phyloP scores from a whole-genome alignment of 148 eudicot genomes.

The Polygonum maritimum region DNA sequence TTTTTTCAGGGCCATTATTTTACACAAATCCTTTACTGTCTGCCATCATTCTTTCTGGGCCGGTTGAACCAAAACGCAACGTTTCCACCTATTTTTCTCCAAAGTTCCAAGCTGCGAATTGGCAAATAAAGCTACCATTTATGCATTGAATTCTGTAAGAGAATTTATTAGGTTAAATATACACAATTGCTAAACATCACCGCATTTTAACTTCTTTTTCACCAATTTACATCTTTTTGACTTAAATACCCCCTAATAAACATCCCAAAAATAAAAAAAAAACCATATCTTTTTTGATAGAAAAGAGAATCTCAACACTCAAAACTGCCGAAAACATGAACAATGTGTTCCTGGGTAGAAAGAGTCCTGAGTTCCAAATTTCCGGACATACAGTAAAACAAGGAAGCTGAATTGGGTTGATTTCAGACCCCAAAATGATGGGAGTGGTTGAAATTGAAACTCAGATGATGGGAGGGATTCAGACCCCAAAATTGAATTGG shows the following conservation, averaged over 20 bases:
- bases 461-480: constrained; percentile 15
- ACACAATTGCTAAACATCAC: no score
- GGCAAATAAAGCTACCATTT: constrained; percentile 10
- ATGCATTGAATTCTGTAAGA: background rate
- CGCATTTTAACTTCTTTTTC: no score
- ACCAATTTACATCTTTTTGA: no score
- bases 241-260: no score
- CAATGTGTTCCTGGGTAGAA: background rate
- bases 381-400: background rate
- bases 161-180: no score
- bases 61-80: constrained; percentile 24
- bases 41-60: constrained; percentile 38
- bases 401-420: no score
- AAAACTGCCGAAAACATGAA: no score
- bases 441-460: constrained; percentile 24
- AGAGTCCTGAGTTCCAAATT: background rate
- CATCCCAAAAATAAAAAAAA: no score
- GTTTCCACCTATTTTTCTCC: constrained; percentile 3
- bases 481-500: constrained; percentile 13
- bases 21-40: constrained; percentile 41
- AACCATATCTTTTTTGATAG: no score
- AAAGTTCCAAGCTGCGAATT: constrained; percentile 16
- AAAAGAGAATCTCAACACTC: no score
- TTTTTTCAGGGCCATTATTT: background rate
- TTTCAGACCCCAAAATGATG: no score